Evolutionary conservation across 2,329 filamentous ascomycete species (phyloP), one percentile per base, ranked within the genome.

Genomic region (Aspergillus arachidicola): DNA sequence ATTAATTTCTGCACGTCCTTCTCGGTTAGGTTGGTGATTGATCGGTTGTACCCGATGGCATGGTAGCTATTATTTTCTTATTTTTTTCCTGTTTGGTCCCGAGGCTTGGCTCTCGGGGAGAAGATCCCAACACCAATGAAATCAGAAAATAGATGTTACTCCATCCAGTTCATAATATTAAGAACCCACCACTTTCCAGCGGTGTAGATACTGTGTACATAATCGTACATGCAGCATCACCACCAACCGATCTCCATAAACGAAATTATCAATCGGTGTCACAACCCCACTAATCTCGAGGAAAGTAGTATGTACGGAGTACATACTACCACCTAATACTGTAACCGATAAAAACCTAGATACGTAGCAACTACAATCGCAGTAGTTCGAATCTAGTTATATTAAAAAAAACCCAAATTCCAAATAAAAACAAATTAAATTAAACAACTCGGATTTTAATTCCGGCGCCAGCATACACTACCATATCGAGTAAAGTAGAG

Each of bases 1-100:
- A 6, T 16, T 28, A 3, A 34, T 60, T 60, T 19, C 54, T 48
- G 43, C 57, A 53, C 32, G 23, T 36, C 28, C 28, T 38, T 36
- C 23, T 60, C 58, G 60, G 57, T 57, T 63, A 34, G 16, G 59
- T 41, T 51, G 21, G 6, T 36, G 34, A 61, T 64, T 36, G 34
- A 61, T 61, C 59, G 62, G 58, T 46, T 58, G 48, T 61, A 64
- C 58, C 62, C 62, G 58, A 58, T 60, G 30, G 38, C 51, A 58
- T 64, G 61, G 61, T 57, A 63, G 56, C 19, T 30, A 38, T 45
- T 48, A 28, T 26, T 14, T 51, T 23, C 34, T 45, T n/a, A 4
- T 28, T 30, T 51, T 51, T 51, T 51, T 51, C 43, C n/a, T 23
- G 2, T 23, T 28, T 51, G 21, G 43, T 21, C 43, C 43, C 43